Base-by-base conservation (phyloP, 257 asterid species). In the Oldenlandia corymbosa region DNA sequence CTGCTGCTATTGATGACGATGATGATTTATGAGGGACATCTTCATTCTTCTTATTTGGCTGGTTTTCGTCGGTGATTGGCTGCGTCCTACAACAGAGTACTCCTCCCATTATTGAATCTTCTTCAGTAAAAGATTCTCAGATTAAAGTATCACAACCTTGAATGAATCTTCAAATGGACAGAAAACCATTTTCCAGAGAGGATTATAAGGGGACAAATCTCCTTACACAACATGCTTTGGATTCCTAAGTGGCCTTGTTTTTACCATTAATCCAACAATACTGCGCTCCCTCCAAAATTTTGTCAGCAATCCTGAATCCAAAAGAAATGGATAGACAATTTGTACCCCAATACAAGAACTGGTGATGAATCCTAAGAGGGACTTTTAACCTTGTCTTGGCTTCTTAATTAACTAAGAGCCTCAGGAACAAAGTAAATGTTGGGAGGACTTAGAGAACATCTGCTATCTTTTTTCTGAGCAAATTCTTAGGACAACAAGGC, bases 21-120 rank as follows among this genome's bases (percentile, higher is more conserved):
- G n/a, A 26, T 17, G 32, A 58, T 58, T 20, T 42, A 7, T 8
- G 60, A 21, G 7, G 49, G 1, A 31, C 47, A 32, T 18, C 39
- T 21, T 41, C 57, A 41, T 23, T 49, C 56, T 13, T 26, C 4
- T 34, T 4, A 32, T 2, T 17, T 10, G 18, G 20, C 20, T 12
- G 58, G 3, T 17, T 23, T 39, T 65, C 16, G 7, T 67, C 49
- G 0, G 27, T 10, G 4, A 23, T 39, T 41, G 46, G 60, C 50
- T 18, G 50, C 43, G 21, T 70, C 59, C 62, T 31, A 31, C 74
- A 70, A 14, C 74, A 54, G 39, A 43, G 26, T 23, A 45, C 24
- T 31, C 42, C 74, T 31, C 74, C 74, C 74, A 34, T 34, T 34
- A 69, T 68, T 1, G 57, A 20, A 28, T 54, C 37, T 30, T 28